A percentile compares a stretch with the other conserved stretches of the same genome.
These are phyloP conservation scores for Yarrowia galli DNA, from an alignment of 1,139 yeast species.

Conservation along the genomic window DNA sequence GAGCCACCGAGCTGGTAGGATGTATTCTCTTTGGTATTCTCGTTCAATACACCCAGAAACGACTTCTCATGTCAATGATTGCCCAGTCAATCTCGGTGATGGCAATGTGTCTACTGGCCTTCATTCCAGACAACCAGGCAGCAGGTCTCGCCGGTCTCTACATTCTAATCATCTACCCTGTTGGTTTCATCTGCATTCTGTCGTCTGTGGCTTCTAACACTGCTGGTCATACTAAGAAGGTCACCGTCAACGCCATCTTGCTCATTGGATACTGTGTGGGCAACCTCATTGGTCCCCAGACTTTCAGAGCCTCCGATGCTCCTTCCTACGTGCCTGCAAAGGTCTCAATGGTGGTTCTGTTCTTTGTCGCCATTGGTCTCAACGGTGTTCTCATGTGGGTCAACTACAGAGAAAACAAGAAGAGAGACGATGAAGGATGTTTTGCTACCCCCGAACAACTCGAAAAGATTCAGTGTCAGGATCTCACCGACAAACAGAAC, in stretches of 20 bases:
- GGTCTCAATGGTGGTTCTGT: constrained; percentile 5
- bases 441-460: constrained; percentile 9
- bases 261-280: constrained; percentile 61
- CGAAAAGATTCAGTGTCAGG: constrained; percentile 2
- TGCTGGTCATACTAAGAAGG: constrained; percentile 68
- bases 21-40: not conserved
- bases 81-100: not conserved
- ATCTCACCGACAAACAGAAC: constrained; percentile 19
- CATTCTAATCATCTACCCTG: constrained; percentile 51
- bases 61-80: constrained; percentile 3
- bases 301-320: not conserved
- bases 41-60: constrained; percentile 15
- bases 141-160: constrained; percentile 55
- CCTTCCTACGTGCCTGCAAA: constrained; percentile 5
- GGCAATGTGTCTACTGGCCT: constrained; percentile 20
- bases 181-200: constrained; percentile 59
- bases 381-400: constrained; percentile 10
- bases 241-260: constrained; percentile 55
- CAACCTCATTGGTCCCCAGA: constrained; percentile 17
- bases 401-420: constrained; percentile 2
- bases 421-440: constrained; percentile 7
- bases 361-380: not conserved
- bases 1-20: constrained; percentile 7
- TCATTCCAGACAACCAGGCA: constrained; percentile 50
- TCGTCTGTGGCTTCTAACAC: constrained; percentile 61